Conservation (phyloP, 2,329 filamentous ascomycete species). For the Lasiodiplodia citricola region DNA sequence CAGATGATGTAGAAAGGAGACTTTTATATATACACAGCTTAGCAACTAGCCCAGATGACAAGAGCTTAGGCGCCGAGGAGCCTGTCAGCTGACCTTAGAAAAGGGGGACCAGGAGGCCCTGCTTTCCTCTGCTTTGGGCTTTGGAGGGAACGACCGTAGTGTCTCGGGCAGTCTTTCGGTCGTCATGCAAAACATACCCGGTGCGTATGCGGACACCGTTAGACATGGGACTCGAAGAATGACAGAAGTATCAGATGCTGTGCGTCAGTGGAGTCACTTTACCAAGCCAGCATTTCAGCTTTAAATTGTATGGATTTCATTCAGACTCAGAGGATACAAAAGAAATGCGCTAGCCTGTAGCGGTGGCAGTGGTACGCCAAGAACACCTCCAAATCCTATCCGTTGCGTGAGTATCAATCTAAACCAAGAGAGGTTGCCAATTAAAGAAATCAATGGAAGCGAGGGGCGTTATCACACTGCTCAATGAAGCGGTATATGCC, state of each 20-base stretch:
- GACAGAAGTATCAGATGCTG: background rate
- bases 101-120: too few relatives aligned
- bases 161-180: too few relatives aligned
- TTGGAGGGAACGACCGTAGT: too few relatives aligned
- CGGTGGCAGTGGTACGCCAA: background rate
- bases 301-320: background rate
- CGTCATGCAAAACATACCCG: too few relatives aligned
- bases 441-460: background rate
- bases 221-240: background rate
- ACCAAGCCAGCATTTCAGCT: background rate
- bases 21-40: too few relatives aligned
- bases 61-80: too few relatives aligned
- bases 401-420: slow-evolving; percentile 15
- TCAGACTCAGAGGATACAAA: background rate
- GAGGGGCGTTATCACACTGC: slow-evolving; percentile 57
- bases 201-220: too few relatives aligned
- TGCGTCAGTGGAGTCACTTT: background rate
- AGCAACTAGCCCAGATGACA: too few relatives aligned
- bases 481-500: slow-evolving; percentile 71
- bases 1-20: too few relatives aligned
- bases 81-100: too few relatives aligned
- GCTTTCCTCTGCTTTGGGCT: too few relatives aligned
- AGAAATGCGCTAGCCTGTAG: background rate
- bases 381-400: slow-evolving; percentile 7
- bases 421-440: slow-evolving; percentile 8